These are phyloP conservation scores for Arachnomyces sp. DNA, from an alignment of 2,329 filamentous ascomycete genomes.

Conservation along the genomic window DNA sequence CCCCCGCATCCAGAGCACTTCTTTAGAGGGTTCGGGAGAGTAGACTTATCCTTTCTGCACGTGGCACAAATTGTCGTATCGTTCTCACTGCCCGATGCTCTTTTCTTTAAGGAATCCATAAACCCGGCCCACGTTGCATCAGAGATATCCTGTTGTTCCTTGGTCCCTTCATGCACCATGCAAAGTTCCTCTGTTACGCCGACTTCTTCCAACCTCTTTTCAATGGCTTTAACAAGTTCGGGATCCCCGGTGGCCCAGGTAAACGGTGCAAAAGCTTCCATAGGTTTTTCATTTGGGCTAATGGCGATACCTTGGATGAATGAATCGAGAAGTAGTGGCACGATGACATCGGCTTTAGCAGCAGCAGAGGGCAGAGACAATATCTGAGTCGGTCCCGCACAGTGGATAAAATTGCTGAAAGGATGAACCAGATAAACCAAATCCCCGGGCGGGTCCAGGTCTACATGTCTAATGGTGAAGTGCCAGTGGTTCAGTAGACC, in stretches of 20 bases:
- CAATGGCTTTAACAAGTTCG: constrained; percentile 6
- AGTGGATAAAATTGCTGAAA: constrained; percentile 5
- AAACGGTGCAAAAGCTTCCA: constrained; percentile 4
- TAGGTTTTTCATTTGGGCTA: constrained; percentile 1
- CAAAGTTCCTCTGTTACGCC: constrained; percentile 9
- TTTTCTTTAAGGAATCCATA: neutral
- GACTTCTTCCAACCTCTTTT: constrained; percentile 5
- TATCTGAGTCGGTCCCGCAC: constrained; percentile 5
- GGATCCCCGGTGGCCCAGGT: constrained; percentile 7
- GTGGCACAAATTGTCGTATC: neutral
- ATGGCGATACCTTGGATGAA: neutral
- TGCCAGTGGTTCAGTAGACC: constrained; percentile 12
- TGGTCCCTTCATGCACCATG: neutral
- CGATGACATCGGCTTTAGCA: constrained; percentile 2
- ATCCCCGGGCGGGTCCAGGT: constrained; percentile 9
- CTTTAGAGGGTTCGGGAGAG: neutral
- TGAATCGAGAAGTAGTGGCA: constrained; percentile 1
- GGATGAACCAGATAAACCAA: constrained; percentile 11
- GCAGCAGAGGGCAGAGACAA: neutral
- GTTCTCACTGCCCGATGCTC: neutral
- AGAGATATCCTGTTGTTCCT: neutral
- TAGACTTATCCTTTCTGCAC: neutral
- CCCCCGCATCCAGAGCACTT: neutral
- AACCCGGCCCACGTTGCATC: neutral
- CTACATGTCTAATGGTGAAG: constrained; percentile 12